Percentiles rank a stretch among this genome's conserved stretches.
phyloP scores from a whole-genome alignment of 2,329 filamentous ascomycete genomes.

The Ophiocordyceps polyrhachis-furcata region DNA sequence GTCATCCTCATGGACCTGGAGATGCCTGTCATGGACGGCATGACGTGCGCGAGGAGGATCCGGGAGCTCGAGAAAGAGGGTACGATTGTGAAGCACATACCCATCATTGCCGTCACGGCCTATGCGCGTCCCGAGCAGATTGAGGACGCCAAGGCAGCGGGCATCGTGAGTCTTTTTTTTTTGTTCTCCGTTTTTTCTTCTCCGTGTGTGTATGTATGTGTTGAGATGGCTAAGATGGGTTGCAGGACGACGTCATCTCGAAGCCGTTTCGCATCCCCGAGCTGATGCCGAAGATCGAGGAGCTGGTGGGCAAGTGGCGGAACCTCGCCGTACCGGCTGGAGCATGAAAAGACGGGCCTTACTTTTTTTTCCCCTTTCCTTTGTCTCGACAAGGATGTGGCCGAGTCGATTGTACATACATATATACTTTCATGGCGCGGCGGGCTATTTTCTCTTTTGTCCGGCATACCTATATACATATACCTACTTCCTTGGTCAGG shows the following conservation, averaged over 20 bases:
- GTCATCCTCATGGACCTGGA: conserved; percentile 67
- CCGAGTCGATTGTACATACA: no score
- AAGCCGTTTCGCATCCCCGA: conserved; percentile 68
- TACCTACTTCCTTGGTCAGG: no score
- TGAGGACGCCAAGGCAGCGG: conserved; percentile 48
- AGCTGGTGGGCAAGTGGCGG: conserved; percentile 26
- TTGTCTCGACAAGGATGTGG: no score
- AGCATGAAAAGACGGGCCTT: conserved; percentile 1
- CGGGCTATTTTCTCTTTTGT: no score
- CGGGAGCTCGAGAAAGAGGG: conserved; percentile 46
- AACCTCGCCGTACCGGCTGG: conserved; percentile 10
- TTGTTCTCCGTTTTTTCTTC: background rate
- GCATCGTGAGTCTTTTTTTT: conserved; percentile 38
- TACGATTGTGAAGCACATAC: conserved; percentile 45
- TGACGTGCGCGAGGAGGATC: conserved; percentile 52
- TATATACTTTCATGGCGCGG: no score
- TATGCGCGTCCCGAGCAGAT: conserved; percentile 63
- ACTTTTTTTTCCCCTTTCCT: no score
- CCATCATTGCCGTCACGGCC: conserved; percentile 68
- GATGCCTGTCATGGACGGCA: conserved; percentile 71
- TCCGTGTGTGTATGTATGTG: background rate
- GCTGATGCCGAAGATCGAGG: conserved; percentile 46
- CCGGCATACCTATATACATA: no score
- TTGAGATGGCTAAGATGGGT: background rate
- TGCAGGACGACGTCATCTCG: conserved; percentile 52